Conservation (phyloP, 1,139 yeast genomes). For the Yamadazyma siamensis region DNA sequence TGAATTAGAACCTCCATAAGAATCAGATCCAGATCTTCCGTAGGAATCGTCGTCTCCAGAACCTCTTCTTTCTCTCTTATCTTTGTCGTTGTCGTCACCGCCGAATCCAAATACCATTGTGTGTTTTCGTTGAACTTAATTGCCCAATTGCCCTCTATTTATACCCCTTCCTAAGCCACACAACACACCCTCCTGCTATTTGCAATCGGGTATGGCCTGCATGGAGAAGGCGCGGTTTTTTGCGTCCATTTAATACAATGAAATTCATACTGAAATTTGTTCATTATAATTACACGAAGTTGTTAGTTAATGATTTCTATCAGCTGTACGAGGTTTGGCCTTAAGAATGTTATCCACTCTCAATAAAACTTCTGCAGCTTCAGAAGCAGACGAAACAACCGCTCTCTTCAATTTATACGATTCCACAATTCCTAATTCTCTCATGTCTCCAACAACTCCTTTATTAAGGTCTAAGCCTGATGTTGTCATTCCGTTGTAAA, state of each 20-base stretch:
- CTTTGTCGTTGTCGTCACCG: conserved; percentile 13
- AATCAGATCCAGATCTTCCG: conserved; percentile 4
- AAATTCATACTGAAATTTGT: background rate
- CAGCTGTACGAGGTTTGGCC: conserved; percentile 97
- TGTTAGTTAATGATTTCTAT: conserved; percentile 52
- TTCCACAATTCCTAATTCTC: conserved; percentile 90
- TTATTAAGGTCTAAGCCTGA: conserved; percentile 84
- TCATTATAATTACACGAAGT: background rate
- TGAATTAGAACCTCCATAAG: conserved; percentile 17
- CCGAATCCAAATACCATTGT: conserved; percentile 32
- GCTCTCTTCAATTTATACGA: conserved; percentile 88
- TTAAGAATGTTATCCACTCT: conserved; percentile 95
- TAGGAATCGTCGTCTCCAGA: conserved; percentile 1
- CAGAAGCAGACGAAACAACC: conserved; percentile 94
- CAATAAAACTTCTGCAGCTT: conserved; percentile 92
- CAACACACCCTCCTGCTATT: background rate
- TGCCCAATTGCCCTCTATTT: no score
- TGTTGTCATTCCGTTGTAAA: conserved; percentile 88
- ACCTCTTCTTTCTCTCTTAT: background rate
- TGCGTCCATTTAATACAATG: background rate
- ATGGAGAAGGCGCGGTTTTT: no score
- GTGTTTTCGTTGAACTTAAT: no score
- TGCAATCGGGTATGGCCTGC: no score
- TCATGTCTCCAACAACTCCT: conserved; percentile 89
- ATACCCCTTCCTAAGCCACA: background rate